These are phyloP conservation scores for Scleroderma citrinum DNA, from an alignment of 768 basidiomycete species.

Conservation along the genomic window DNA sequence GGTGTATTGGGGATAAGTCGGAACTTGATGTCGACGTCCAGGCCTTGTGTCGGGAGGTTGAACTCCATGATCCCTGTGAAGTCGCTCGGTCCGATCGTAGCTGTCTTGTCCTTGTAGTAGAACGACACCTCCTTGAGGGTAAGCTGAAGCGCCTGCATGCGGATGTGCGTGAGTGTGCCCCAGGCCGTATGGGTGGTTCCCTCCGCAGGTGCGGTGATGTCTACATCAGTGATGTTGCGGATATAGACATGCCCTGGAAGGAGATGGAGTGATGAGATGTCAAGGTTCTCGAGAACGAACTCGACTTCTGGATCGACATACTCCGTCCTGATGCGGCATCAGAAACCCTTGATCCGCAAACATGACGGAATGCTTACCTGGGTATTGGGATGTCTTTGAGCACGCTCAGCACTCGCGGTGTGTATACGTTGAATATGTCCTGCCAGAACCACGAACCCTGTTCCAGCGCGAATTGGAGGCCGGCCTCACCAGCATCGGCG, in stretches of 20 bases:
- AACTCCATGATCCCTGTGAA: conserved; percentile 60
- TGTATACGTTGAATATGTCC: conserved; percentile 75
- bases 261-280: conserved; percentile 59
- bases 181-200: conserved; percentile 41
- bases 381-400: conserved; percentile 66
- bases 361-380: conserved; percentile 35
- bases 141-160: conserved; percentile 60
- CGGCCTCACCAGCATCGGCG: conserved; percentile 31
- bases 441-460: conserved; percentile 74
- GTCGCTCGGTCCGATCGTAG: conserved; percentile 47
- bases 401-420: conserved; percentile 49
- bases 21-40: conserved; percentile 64
- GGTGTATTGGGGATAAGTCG: conserved; percentile 52
- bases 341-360: neutral
- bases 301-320: conserved; percentile 64
- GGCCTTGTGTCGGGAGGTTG: conserved; percentile 56
- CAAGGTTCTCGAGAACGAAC: conserved; percentile 70
- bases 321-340: conserved; percentile 56
- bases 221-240: conserved; percentile 62
- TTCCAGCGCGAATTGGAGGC: conserved; percentile 49
- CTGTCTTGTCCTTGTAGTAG: conserved; percentile 61
- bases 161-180: conserved; percentile 61
- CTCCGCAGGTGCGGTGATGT: conserved; percentile 40
- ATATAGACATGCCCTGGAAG: conserved; percentile 68
- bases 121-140: conserved; percentile 63